Evolutionary conservation across 2,329 filamentous ascomycete species (phyloP), one percentile per base, ranked within the genome.

Genomic region (Rhytidhysteron rufulum): DNA sequence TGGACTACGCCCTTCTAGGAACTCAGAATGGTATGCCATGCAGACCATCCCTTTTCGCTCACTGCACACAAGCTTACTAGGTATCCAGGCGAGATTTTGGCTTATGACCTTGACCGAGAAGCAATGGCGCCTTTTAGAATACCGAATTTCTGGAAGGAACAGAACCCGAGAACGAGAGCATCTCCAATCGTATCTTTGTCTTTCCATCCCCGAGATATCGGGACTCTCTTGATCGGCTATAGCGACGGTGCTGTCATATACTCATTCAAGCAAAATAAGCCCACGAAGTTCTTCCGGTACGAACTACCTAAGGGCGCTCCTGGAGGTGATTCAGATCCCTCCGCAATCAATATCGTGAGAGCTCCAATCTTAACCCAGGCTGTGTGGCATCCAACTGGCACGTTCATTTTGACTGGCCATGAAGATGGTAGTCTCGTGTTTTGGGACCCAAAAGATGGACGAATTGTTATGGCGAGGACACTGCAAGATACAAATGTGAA

Each of bases 321-420:
- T 0, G 91, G 91, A n/a, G 89, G 68, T 44, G 80, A 83, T 58
- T 71, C 75, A 9, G 86, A 88, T 57, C 79, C 82, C 20, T 67
- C 77, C 29, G 75, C 77, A 5, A 67, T 80, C 25, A 79, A 82
- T 41, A 75, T 76, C 11, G 62, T 78, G 43, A 80, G 90, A 37
- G 80, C 75, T 52, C 93, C 91, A 11, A 79, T 77, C 42, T 67
- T 97, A 45, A 88, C 83, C 1, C 86, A 95, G 52, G 90, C 88
- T 1, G 65, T 91, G 13, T 98, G 91, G 90, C 93, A 98, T 68
- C 93, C 93, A 0, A 95, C 88, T 1, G 93, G 90, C 0, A 94
- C 88, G 0, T 95, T 95, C 55, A 70, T 96, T 27, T 62, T 93
- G 50, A 95, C 88, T 0, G 86, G 83, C 1, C 86, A 96, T 58